Percentiles rank a stretch among this genome's conserved stretches.
Conservation (phyloP, 345 rosid species). For the Tarenaya hassleriana region DNA sequence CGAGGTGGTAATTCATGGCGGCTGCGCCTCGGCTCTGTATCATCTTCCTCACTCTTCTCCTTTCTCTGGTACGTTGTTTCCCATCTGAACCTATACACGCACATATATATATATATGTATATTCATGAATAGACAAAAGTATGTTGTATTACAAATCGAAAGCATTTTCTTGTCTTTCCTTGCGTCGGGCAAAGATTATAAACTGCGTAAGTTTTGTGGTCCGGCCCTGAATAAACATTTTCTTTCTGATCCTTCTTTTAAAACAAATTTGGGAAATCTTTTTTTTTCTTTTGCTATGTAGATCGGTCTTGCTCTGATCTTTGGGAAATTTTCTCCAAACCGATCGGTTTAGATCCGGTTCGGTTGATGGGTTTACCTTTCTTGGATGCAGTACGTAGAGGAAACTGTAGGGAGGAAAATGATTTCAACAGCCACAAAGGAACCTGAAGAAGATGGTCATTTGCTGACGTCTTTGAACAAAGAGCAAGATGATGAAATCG, state of each 20-base stretch:
- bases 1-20: slow-evolving; percentile 19
- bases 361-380: background rate
- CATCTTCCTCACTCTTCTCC: slow-evolving; percentile 14
- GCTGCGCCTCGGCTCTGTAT: slow-evolving; percentile 13
- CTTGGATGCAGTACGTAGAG: slow-evolving; percentile 1
- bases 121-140: background rate
- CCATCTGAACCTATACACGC: background rate
- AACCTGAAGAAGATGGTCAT: slow-evolving; percentile 14
- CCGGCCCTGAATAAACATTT: no score
- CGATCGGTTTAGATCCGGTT: no score
- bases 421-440: slow-evolving; percentile 14
- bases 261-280: no score
- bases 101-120: background rate
- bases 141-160: background rate
- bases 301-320: no score
- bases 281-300: no score
- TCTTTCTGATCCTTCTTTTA: no score
- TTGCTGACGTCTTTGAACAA: slow-evolving; percentile 8
- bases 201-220: no score
- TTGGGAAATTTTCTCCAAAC: no score
- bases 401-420: slow-evolving; percentile 25
- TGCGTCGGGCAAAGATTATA: no score
- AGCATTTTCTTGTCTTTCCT: no score
- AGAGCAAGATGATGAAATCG: slow-evolving; percentile 18
- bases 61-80: slow-evolving; percentile 26